Evolutionary conservation across 2,329 filamentous ascomycete species (phyloP).

Genomic region (Geoglossum cookeanum): DNA sequence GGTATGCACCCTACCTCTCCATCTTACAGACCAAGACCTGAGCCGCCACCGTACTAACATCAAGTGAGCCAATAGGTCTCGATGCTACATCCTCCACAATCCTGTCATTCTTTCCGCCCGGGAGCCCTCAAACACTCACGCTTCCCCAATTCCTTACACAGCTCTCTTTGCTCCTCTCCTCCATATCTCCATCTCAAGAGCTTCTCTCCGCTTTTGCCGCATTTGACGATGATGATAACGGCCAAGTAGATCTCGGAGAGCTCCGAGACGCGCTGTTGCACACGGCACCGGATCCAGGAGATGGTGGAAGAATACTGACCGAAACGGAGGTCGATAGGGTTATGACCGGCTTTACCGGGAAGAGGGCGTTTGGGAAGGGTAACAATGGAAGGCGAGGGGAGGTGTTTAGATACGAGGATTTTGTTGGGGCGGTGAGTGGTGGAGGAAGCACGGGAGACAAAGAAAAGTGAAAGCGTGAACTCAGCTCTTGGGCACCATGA

Average conservation of each 20-base stretch:
- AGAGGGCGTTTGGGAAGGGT: conserved; percentile 60
- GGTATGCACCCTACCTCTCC: conserved; percentile 29
- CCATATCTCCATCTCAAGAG: conserved; percentile 60
- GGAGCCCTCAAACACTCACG: conserved; percentile 51
- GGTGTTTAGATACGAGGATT: conserved; percentile 86
- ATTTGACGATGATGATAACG: conserved; percentile 89
- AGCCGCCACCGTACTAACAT: conserved; percentile 1
- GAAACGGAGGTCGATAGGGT: conserved; percentile 67
- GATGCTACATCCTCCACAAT: conserved; percentile 52
- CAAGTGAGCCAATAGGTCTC: conserved; percentile 35
- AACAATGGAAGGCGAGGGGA: conserved; percentile 42
- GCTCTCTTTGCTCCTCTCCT: conserved; percentile 52
- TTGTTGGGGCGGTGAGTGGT: conserved; percentile 35
- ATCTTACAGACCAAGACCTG: conserved; percentile 1
- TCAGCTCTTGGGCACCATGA: background rate
- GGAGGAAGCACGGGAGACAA: conserved; percentile 9
- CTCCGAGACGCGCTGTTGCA: conserved; percentile 66
- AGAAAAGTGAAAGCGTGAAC: background rate
- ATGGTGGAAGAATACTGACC: conserved; percentile 36
- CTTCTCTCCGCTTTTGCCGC: conserved; percentile 80
- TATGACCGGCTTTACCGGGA: conserved; percentile 68
- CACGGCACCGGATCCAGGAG: conserved; percentile 59
- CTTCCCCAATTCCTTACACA: conserved; percentile 74
- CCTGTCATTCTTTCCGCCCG: conserved; percentile 65
- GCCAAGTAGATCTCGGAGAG: conserved; percentile 71